Evolutionary conservation across 768 basidiomycete species (phyloP).

Genomic region (Leccinum pellstonianum): DNA sequence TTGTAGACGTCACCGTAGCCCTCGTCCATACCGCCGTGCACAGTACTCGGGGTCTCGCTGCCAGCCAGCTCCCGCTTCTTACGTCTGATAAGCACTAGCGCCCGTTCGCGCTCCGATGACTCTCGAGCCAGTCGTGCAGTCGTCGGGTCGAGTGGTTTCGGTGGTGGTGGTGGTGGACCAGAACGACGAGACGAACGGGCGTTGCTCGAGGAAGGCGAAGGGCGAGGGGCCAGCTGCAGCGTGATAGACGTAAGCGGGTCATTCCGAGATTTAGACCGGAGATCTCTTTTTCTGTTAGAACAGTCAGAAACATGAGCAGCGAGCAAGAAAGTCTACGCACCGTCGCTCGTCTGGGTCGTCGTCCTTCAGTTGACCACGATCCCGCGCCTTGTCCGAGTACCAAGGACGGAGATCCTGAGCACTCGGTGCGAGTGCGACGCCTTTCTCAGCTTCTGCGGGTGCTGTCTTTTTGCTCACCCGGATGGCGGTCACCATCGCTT

Average conservation of each 20-base stretch:
- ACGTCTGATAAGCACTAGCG: conserved; percentile 65
- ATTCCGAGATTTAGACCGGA: conserved; percentile 56
- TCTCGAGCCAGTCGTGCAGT: conserved; percentile 68
- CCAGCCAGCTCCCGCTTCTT: conserved; percentile 65
- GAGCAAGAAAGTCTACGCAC: no score
- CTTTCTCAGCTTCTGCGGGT: no score
- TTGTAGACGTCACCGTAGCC: conserved; percentile 75
- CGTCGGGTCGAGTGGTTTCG: conserved; percentile 41
- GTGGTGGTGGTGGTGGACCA: conserved; percentile 7
- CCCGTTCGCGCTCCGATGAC: conserved; percentile 71
- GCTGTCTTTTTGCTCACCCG: conserved; percentile 34
- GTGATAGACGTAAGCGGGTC: conserved; percentile 79
- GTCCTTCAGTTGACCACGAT: no score
- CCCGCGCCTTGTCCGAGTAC: no score
- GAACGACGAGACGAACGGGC: conserved; percentile 13
- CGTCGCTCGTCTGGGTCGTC: no score
- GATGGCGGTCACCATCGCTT: conserved; percentile 44
- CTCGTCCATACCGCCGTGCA: conserved; percentile 42
- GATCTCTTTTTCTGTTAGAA: conserved; percentile 54
- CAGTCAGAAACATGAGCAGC: conserved; percentile 1
- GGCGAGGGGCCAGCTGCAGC: conserved; percentile 52
- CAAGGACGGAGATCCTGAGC: no score
- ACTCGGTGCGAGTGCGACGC: no score
- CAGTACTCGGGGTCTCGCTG: conserved; percentile 70
- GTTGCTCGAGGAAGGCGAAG: conserved; percentile 11